Evolutionary conservation across 352 stramenopile species (phyloP), one percentile per base, ranked within the genome.

Genomic region (Pilasporangium apinafurcum): DNA sequence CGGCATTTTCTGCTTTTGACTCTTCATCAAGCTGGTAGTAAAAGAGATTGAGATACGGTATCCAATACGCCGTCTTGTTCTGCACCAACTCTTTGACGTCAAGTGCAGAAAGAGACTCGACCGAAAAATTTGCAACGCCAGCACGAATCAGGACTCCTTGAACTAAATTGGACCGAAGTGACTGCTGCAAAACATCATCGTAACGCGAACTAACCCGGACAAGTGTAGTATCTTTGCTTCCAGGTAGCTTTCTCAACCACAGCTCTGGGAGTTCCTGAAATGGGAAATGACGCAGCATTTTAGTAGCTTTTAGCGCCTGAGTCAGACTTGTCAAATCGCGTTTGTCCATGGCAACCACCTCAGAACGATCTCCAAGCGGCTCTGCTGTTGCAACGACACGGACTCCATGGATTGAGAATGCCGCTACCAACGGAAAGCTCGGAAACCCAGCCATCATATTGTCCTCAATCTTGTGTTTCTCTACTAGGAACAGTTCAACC

Each of bases 211-310:
- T 46, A 1, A 85, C 67, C 5, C 48, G 54, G 4, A 76, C 42
- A 8, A 90, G 44, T 8, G 68, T 74, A 4, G 59, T 54, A 5
- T 75, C 68, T 12, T 62, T 32, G 27, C 64, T 67, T 8, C 67
- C 65, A 5, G 59, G 59, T 0, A 72, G 49, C 38, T 64, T 66
- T 3, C 67, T 56, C 18, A 87, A 46, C 50, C 70, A 57, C 0
- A 90, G 40, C 22, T 82, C 59, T 0, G 77, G 77, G 14, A 86
- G 56, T 16, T 90, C 77, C 14, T 71, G 43, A 32, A 77, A 90
- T 9, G 65, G 51, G n/a, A 90, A 87, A n/a, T 50, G 55, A n/a
- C 55, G 41, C 22, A 90, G 43, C 48, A 73, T 71, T 33, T 79
- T 76, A 14, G 64, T 61, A 43, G 68, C 38, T 43, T 65, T 59